Conservation (phyloP, 1,139 yeast species). For the Meyerozyma guilliermondii region DNA sequence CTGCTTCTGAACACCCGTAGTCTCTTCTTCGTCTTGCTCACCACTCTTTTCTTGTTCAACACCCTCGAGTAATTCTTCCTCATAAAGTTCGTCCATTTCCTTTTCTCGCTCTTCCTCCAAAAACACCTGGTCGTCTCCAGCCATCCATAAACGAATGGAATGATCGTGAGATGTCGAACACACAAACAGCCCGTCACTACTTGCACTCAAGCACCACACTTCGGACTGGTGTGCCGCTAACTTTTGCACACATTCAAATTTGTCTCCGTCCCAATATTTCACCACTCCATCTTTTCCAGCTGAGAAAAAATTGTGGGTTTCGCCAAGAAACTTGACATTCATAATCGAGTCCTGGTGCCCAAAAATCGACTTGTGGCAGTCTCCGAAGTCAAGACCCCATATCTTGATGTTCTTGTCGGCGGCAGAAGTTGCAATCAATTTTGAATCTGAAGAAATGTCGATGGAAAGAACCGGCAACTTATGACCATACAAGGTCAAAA, state of each 20-base stretch:
- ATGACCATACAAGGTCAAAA: constrained; percentile 88
- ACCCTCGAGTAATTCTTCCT: constrained; percentile 67
- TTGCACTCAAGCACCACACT: constrained; percentile 85
- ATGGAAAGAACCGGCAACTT: constrained; percentile 88
- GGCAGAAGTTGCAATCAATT: constrained; percentile 82
- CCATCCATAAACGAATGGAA: constrained; percentile 85
- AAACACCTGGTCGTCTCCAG: constrained; percentile 90
- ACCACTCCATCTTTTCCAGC: constrained; percentile 84
- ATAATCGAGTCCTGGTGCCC: constrained; percentile 96
- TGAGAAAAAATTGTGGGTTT: constrained; percentile 82
- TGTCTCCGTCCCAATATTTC: constrained; percentile 98
- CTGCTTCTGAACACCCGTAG: constrained; percentile 69
- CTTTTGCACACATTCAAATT: constrained; percentile 89
- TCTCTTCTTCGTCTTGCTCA: constrained; percentile 51
- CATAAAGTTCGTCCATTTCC: constrained; percentile 90
- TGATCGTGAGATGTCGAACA: constrained; percentile 93
- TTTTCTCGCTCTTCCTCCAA: constrained; percentile 94
- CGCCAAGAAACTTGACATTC: constrained; percentile 80
- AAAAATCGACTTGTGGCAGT: constrained; percentile 92
- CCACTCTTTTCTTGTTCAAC: constrained; percentile 44
- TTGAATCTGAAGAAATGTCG: constrained; percentile 85
- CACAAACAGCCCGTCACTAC: constrained; percentile 66
- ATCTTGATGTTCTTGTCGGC: constrained; percentile 96
- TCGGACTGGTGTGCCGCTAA: constrained; percentile 86
- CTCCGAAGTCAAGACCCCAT: constrained; percentile 99